These are phyloP conservation scores for Pterocarpus santalinus DNA, from an alignment of 306 rosid genomes.

Conservation along the genomic window DNA sequence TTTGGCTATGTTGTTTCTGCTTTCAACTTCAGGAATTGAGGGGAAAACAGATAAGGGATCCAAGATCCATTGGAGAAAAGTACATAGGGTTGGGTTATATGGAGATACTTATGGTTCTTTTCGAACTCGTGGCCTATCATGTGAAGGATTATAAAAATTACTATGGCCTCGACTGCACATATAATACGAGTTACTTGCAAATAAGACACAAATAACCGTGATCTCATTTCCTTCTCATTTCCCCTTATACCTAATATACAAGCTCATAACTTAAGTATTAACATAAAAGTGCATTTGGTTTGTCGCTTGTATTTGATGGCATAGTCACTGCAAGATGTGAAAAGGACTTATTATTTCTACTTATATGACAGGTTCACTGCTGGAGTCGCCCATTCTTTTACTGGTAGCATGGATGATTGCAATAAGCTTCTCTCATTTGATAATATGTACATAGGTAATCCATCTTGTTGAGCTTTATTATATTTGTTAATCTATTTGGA, in stretches of 20 bases:
- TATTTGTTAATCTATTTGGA: constrained; percentile 27
- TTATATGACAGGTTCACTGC: constrained; percentile 68
- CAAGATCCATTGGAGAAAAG: not conserved
- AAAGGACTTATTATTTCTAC: constrained; percentile 36
- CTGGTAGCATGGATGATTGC: constrained; percentile 81
- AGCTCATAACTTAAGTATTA: not conserved
- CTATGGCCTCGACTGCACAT: constrained; percentile 35
- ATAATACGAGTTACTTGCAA: constrained; percentile 16
- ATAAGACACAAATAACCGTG: constrained; percentile 24
- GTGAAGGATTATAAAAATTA: constrained; percentile 29
- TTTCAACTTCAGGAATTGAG: constrained; percentile 35
- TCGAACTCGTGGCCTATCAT: not conserved
- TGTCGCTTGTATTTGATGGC: constrained; percentile 10
- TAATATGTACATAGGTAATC: constrained; percentile 80
- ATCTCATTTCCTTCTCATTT: constrained; percentile 4
- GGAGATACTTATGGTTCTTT: constrained; percentile 7
- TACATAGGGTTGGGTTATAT: not conserved
- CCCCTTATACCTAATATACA: constrained; percentile 4
- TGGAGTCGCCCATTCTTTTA: constrained; percentile 95
- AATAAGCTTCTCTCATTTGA: constrained; percentile 80
- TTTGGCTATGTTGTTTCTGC: constrained; percentile 23
- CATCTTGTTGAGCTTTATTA: constrained; percentile 40
- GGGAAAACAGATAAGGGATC: not conserved
- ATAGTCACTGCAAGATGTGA: constrained; percentile 31
- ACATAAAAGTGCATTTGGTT: constrained; percentile 22